These are phyloP conservation scores for Melaleuca quinquenervia DNA, from an alignment of 345 rosid genomes.

Conservation along the genomic window DNA sequence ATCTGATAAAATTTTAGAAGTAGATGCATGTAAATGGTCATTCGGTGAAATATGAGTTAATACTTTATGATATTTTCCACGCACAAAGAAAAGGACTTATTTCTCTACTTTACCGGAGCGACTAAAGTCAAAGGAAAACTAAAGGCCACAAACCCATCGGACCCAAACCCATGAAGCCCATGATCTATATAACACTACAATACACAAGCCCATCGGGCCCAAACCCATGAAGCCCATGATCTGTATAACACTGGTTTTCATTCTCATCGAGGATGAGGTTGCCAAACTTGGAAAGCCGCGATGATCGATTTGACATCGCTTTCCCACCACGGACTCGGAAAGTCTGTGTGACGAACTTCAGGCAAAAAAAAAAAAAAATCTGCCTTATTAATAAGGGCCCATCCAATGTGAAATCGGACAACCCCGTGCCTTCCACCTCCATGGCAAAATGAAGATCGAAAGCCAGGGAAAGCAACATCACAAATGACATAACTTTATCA, in stretches of 20 bases:
- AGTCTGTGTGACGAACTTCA: no score
- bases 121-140: background rate
- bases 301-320: background rate
- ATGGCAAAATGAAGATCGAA: background rate
- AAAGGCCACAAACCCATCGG: background rate
- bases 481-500: background rate
- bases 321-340: background rate
- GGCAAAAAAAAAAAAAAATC: no score
- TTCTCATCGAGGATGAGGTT: background rate
- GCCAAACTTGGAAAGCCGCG: background rate
- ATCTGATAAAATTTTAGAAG: accelerated
- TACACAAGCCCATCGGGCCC: background rate
- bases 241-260: background rate
- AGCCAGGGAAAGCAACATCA: accelerated
- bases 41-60: background rate
- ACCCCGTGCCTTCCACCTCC: background rate
- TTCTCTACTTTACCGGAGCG: background rate
- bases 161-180: no score
- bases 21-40: background rate
- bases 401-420: no score
- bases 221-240: background rate
- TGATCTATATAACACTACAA: no score
- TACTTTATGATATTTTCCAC: background rate
- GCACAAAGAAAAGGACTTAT: background rate
- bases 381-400: no score